Evolutionary conservation across 345 rosid genomes (phyloP), one percentile per base, ranked within the genome.

Genomic region (Erysimum cheiranthoides): DNA sequence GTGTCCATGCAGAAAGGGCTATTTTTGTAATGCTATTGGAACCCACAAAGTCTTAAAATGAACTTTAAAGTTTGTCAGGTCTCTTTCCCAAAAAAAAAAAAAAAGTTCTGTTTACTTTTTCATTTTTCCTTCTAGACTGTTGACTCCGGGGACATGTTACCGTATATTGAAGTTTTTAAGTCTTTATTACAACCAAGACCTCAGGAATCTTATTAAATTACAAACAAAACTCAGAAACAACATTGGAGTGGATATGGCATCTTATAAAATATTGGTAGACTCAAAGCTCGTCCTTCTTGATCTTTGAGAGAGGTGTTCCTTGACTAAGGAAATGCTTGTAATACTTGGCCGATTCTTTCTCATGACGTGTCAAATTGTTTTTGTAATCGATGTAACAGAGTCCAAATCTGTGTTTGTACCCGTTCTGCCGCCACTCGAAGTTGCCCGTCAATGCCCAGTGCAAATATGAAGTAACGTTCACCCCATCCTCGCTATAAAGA

Each of bases 401-500:
- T 30, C 83, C 86, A 31, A 79, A 84, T 28, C 83, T 53, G 3
- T 69, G 66, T 2, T 66, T 61, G 21, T 76, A 84, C 2, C 85
- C 80, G 27, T 9, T 7, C 12, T 6, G n/a, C n/a, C n/a, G 27
- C 83, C 83, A 84, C 63, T 81, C 86, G 5, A 81, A 79, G 47
- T 79, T 70, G 14, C 80, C 84, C 18, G 81, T 17, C 58, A 83
- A 62, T 3, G 86, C 75, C 84, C 86, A 77, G 47, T 76, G 79
- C 51, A 83, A 77, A 42, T 81, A 79, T 8, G 83, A 75, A n/a
- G 74, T 76, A 4, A 80, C 82, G 8, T 69, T 59, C 28, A 65
- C 81, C 1, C 81, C 81, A 63, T 66, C 78, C 71, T 67, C 58
- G 31, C n/a, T n/a, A n/a, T n/a, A n/a, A n/a, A n/a, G n/a, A n/a